Evolutionary conservation across 2,329 filamentous ascomycete genomes (phyloP).

Genomic region (Cordyceps pruinosa): DNA sequence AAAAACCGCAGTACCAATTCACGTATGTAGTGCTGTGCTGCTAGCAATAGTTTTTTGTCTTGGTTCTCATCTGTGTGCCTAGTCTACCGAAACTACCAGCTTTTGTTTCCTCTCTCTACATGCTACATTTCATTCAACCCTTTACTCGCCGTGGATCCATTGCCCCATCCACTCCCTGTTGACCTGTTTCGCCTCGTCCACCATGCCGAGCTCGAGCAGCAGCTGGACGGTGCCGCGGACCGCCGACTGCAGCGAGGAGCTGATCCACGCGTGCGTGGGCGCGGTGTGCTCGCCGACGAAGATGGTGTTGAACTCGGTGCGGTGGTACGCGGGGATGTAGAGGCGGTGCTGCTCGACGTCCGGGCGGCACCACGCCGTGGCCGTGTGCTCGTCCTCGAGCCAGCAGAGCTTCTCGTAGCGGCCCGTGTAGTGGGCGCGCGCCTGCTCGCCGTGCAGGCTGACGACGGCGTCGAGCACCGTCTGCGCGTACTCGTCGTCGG

Average conservation of each 20-base stretch:
- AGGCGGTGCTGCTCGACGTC: conserved; percentile 26
- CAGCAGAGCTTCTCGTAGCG: conserved; percentile 28
- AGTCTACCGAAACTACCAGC: too few species aligned
- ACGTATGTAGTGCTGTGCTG: too few species aligned
- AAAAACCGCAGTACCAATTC: too few species aligned
- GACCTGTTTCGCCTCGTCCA: conserved; percentile 20
- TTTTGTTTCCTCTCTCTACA: too few species aligned
- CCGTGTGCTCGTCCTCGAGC: conserved; percentile 24
- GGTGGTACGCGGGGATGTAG: conserved; percentile 27
- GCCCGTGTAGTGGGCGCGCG: conserved; percentile 25
- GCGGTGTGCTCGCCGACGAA: conserved; percentile 30
- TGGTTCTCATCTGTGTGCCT: too few species aligned
- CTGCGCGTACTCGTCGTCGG: conserved; percentile 17
- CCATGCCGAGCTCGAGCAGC: conserved; percentile 19
- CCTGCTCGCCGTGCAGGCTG: conserved; percentile 21
- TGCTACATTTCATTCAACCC: too few species aligned
- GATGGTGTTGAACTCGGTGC: conserved; percentile 27
- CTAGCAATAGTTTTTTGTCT: too few species aligned
- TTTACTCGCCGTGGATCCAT: conserved; percentile 15
- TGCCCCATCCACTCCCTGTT: conserved; percentile 21
- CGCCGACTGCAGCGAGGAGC: conserved; percentile 24
- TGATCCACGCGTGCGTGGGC: conserved; percentile 28
- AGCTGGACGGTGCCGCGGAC: conserved; percentile 25
- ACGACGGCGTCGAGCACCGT: conserved; percentile 25
- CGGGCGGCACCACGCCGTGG: conserved; percentile 24